Base-by-base conservation (phyloP, 345 rosid genomes). In the Viola odorata region DNA sequence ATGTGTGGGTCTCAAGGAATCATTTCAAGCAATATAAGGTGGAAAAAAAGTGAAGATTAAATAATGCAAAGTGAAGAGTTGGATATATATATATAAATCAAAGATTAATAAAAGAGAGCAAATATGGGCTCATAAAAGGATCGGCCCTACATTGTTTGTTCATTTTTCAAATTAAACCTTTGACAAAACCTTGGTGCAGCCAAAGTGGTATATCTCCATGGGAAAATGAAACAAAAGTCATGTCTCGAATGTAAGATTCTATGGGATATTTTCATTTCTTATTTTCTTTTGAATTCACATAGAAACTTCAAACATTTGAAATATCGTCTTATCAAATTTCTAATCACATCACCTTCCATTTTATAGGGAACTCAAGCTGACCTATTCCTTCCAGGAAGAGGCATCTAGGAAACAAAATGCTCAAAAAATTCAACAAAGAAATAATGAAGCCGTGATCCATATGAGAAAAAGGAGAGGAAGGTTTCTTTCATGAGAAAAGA, bases 11-110 rank as follows among this genome's bases (percentile, higher is more conserved):
- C 61, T 69, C 17, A 7, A 37, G 68, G 42, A 60, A 75, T 77
- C 64, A 73, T 75, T 76, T 68, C 67, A 53, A 61, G 73, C 77
- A 72, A 57, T 57, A 62, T 23, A 23, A 23, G 32, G 32, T 56
- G 63, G 57, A 15, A 16, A 39, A 63, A 75, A 57, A 62, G 73
- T 50, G 45, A 67, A 23, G 38, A 68, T 56, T 67, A 68, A 67
- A 65, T 61, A 64, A 67, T 51, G 42, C 58, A 63, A 67, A 68
- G 76, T 71, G 70, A 57, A 47, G 67, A 47, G 42, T 42, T 68
- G 77, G 53, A 23, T 23, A 23, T 23, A 0, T 23, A 23, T n/a
- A n/a, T n/a, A 23, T 23, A 23, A 23, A 68, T 65, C 66, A 50
- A 61, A 60, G 58, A 49, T 58, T 23, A 70, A 2, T 23, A 23